phyloP scores from a whole-genome alignment of 495 filamentous ascomycete genomes.

The Penicillium bialowiezense region DNA sequence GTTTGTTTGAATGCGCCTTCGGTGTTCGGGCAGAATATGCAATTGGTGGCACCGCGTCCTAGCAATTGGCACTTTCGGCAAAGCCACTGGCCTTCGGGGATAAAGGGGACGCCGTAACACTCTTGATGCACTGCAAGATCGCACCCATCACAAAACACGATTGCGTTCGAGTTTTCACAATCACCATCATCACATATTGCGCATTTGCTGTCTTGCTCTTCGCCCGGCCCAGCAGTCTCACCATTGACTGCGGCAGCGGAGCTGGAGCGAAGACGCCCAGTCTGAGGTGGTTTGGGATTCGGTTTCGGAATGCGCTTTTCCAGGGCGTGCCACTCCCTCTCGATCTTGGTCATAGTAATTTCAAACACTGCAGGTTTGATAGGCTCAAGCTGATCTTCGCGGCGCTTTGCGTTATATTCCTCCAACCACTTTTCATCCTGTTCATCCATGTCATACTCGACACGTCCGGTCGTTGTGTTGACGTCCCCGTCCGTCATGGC shows the following conservation, averaged over 20 bases:
- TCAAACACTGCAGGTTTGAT: conserved; percentile 94
- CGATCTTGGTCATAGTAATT: conserved; percentile 96
- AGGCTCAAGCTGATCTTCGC: conserved; percentile 65
- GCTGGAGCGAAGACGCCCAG: conserved; percentile 83
- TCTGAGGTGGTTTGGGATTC: conserved; percentile 92
- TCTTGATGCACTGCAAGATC: conserved; percentile 98
- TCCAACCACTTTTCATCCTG: conserved; percentile 97
- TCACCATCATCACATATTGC: conserved; percentile 98
- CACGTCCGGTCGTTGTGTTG: conserved; percentile 63
- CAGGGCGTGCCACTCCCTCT: conserved; percentile 96
- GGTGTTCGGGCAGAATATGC: conserved; percentile 96
- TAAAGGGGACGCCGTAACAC: conserved; percentile 98
- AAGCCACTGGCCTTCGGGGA: conserved; percentile 97
- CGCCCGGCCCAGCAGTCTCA: conserved; percentile 73
- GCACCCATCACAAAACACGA: conserved; percentile 98
- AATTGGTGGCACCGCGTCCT: conserved; percentile 87
- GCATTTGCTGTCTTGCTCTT: conserved; percentile 96
- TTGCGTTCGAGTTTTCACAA: conserved; percentile 99
- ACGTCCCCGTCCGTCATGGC: conserved; percentile 60
- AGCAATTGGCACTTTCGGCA: conserved; percentile 96
- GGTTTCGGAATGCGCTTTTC: conserved; percentile 96
- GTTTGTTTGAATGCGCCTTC: conserved; percentile 99
- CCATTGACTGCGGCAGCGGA: conserved; percentile 91
- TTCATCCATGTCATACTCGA: conserved; percentile 99
- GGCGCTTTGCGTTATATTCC: conserved; percentile 72